These are phyloP conservation scores for Byssochlamys sp. DNA, from an alignment of 2,329 filamentous ascomycete species.

Conservation along the genomic window DNA sequence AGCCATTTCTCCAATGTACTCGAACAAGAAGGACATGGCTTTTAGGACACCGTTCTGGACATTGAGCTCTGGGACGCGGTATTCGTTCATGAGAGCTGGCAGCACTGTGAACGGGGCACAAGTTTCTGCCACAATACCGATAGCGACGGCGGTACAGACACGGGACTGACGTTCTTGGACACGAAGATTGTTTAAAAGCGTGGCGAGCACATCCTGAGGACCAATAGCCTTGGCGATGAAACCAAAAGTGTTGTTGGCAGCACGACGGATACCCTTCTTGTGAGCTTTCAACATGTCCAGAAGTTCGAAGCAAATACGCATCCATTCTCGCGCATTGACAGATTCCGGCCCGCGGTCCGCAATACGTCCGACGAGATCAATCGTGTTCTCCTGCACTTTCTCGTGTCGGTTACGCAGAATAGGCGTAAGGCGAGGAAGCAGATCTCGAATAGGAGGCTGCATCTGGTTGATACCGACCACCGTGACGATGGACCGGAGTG, in stretches of 20 bases:
- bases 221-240: constrained; percentile 99
- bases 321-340: constrained; percentile 96
- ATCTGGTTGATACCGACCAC: constrained; percentile 96
- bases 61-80: constrained; percentile 93
- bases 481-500: constrained; percentile 88
- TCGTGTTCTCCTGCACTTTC: constrained; percentile 98
- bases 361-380: constrained; percentile 93
- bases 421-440: constrained; percentile 89
- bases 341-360: constrained; percentile 92
- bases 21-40: constrained; percentile 90
- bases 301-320: constrained; percentile 98
- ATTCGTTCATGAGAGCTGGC: constrained; percentile 98
- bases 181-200: constrained; percentile 87
- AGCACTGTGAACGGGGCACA: constrained; percentile 97
- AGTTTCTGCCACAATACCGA: constrained; percentile 95
- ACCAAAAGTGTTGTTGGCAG: constrained; percentile 98
- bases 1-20: constrained; percentile 99
- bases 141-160: constrained; percentile 95
- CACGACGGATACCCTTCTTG: constrained; percentile 96
- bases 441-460: constrained; percentile 94
- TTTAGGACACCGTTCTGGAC: constrained; percentile 98
- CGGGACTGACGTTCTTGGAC: constrained; percentile 96
- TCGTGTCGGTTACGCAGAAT: constrained; percentile 97
- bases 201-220: constrained; percentile 91
- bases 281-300: constrained; percentile 99